Evolutionary conservation across 2,329 filamentous ascomycete genomes (phyloP), one percentile per base, ranked within the genome.

Genomic region (Venturia pyrina): DNA sequence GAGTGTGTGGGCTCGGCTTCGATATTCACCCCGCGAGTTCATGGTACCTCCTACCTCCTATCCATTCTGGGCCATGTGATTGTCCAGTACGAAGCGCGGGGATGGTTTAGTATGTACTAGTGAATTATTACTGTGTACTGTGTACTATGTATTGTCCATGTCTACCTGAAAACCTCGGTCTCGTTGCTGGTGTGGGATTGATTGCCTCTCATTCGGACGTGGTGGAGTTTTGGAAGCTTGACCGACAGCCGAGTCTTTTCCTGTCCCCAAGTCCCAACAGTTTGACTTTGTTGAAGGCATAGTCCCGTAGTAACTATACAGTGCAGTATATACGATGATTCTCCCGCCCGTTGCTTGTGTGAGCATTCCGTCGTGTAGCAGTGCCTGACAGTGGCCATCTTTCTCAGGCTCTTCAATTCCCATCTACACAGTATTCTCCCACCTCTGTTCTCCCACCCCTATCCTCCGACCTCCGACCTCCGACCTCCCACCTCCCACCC

Each of bases 271-370:
- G 15, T 59, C 53, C 53, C 53, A 59, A 59, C 53, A 59, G 53
- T 59, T 59, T 59, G 28, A 37, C 15, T 34, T 59, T 59, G 53
- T 59, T 59, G 53, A 59, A 34, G 53, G n/a, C n/a, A n/a, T n/a
- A n/a, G n/a, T n/a, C n/a, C n/a, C n/a, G n/a, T n/a, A n/a, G n/a
- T n/a, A n/a, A n/a, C n/a, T n/a, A n/a, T n/a, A n/a, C n/a, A n/a
- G n/a, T n/a, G n/a, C n/a, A n/a, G n/a, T n/a, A n/a, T n/a, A n/a
- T n/a, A n/a, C n/a, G n/a, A n/a, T n/a, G n/a, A n/a, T n/a, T n/a
- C n/a, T n/a, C n/a, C n/a, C n/a, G n/a, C n/a, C n/a, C n/a, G n/a
- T n/a, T n/a, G n/a, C n/a, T n/a, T n/a, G n/a, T n/a, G n/a, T n/a
- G n/a, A n/a, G n/a, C n/a, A n/a, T n/a, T n/a, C n/a, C n/a, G n/a